A percentile compares a stretch with the other conserved stretches of the same genome.
Evolutionary conservation across 192 early-diverging fungal genomes (phyloP).

Genomic region (Linnemannia hyalina): DNA sequence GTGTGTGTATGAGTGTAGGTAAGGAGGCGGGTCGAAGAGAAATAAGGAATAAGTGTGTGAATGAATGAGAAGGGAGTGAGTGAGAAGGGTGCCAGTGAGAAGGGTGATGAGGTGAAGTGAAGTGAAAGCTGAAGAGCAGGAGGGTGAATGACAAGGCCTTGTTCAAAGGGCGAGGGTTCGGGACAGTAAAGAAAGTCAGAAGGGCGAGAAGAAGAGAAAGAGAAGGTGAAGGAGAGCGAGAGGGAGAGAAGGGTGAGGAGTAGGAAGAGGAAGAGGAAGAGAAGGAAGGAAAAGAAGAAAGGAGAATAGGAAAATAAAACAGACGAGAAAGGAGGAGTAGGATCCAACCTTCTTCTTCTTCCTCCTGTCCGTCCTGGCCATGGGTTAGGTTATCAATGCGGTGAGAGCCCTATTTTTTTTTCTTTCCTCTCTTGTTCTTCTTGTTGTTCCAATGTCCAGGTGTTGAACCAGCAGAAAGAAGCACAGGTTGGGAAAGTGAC

Average conservation of each 20-base stretch:
- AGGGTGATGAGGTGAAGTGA: neutral
- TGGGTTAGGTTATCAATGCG: constrained; percentile 12
- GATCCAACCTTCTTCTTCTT: neutral
- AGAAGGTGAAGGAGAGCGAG: neutral
- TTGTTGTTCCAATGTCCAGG: neutral
- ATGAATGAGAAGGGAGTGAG: neutral
- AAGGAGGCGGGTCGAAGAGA: neutral
- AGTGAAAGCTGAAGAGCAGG: constrained; percentile 1
- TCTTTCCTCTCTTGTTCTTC: neutral
- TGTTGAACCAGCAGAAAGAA: neutral
- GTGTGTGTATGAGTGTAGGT: neutral
- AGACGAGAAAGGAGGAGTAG: neutral
- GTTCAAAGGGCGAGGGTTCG: constrained; percentile 4
- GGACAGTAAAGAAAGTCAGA: neutral
- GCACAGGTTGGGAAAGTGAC: neutral
- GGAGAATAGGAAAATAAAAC: constrained; percentile 5
- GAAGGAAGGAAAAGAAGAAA: neutral
- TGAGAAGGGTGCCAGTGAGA: neutral
- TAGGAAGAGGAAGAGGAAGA: neutral
- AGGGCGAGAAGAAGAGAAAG: neutral
- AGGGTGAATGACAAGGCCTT: neutral
- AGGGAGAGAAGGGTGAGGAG: neutral
- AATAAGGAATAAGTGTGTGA: neutral
- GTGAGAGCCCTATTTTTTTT: neutral
- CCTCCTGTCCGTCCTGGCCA: neutral